Evolutionary conservation across 1,284 basidiomycete species (phyloP).

Genomic region (Ceratobasidium sp.): DNA sequence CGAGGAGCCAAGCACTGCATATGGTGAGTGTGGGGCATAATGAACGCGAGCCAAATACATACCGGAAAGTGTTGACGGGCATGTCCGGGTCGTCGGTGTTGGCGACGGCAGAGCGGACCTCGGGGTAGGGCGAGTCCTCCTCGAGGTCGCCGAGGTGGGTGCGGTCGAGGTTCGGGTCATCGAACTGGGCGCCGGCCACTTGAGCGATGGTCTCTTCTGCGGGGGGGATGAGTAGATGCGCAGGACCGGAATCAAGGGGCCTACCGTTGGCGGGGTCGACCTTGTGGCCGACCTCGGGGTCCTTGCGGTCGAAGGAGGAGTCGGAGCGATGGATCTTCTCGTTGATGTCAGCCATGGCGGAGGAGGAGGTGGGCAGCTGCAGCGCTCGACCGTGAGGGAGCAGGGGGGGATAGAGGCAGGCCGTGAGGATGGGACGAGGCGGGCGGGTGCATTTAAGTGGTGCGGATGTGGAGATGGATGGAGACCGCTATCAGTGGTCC

Average conservation of each 20-base stretch:
- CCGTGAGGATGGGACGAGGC: background rate
- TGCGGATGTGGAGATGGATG: background rate
- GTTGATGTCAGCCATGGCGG: conserved; percentile 32
- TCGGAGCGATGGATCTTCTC: conserved; percentile 7
- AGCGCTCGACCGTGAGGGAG: conserved; percentile 35
- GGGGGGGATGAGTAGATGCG: background rate
- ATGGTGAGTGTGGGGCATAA: background rate
- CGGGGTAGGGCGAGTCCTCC: conserved; percentile 57
- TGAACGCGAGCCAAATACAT: conserved; percentile 21
- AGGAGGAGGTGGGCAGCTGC: conserved; percentile 35
- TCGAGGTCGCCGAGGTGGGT: conserved; percentile 46
- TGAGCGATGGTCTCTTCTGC: conserved; percentile 40
- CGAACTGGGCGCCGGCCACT: conserved; percentile 46
- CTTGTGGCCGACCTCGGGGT: conserved; percentile 33
- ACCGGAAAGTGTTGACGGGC: conserved; percentile 51
- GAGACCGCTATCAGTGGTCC: conserved; percentile 25
- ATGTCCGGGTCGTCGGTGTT: conserved; percentile 50
- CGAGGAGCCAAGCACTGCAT: conserved; percentile 52
- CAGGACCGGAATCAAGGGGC: background rate
- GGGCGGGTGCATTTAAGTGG: background rate
- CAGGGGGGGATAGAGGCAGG: conserved; percentile 37
- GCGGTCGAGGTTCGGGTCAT: conserved; percentile 48
- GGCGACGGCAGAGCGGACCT: conserved; percentile 52
- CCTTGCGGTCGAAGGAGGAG: conserved; percentile 24
- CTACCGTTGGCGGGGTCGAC: conserved; percentile 18